Conservation (phyloP, 106 monocot species). For the Dendrobium nobile region DNA sequence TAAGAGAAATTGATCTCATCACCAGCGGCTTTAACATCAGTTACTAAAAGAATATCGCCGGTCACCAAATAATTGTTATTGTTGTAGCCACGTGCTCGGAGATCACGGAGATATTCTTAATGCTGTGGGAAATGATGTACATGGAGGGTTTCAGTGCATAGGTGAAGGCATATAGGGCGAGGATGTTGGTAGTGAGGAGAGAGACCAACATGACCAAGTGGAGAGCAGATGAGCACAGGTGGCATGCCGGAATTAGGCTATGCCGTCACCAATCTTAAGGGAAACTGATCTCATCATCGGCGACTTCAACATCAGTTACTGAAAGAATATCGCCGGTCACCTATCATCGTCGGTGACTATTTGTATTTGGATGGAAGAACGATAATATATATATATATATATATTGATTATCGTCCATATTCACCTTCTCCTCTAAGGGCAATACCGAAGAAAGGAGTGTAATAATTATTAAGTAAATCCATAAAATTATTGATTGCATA, state of each 20-base stretch:
- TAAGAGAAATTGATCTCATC: too few species aligned
- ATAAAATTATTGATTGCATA: too few species aligned
- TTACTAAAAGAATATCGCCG: background rate
- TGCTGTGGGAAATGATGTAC: constrained; percentile 12
- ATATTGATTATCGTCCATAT: too few species aligned
- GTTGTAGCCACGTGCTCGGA: constrained; percentile 50
- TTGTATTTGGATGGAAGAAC: background rate
- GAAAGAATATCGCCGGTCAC: background rate
- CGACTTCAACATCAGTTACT: background rate
- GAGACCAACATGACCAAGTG: background rate
- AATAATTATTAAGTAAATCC: too few species aligned
- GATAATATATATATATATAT: too few species aligned
- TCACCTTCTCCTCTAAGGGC: too few species aligned
- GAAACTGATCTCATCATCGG: constrained; percentile 70
- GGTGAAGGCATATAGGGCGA: too few species aligned
- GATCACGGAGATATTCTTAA: constrained; percentile 26
- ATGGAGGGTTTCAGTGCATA: constrained; percentile 1
- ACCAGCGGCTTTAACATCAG: too few species aligned
- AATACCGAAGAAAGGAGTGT: too few species aligned
- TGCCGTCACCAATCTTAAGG: constrained; percentile 73
- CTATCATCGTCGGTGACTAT: background rate
- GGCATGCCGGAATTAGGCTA: constrained; percentile 58
- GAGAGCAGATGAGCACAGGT: constrained; percentile 61
- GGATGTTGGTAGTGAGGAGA: too few species aligned
- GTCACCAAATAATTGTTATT: background rate